These are phyloP conservation scores for Backusella tarrabulga DNA, from an alignment of 192 early-diverging fungal species.

Conservation along the genomic window DNA sequence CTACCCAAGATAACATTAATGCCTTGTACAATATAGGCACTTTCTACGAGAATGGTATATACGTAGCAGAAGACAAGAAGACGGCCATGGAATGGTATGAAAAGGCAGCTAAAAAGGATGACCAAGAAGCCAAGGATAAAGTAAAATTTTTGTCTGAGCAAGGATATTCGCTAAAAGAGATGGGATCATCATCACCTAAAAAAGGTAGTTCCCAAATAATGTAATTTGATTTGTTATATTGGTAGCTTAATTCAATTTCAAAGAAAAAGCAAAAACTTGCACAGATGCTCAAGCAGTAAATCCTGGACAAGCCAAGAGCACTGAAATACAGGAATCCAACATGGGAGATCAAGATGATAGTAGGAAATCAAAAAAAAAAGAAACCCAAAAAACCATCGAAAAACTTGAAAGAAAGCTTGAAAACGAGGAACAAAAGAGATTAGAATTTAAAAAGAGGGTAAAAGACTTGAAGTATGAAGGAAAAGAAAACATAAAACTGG, in stretches of 20 bases:
- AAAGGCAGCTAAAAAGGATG: neutral
- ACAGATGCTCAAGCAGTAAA: neutral
- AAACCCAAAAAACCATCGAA: neutral
- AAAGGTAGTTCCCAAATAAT: neutral
- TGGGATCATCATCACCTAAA: neutral
- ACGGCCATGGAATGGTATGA: neutral
- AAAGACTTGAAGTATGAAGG: neutral
- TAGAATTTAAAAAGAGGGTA: neutral
- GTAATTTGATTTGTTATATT: neutral
- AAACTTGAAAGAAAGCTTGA: neutral
- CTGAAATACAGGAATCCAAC: neutral
- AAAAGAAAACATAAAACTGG: neutral
- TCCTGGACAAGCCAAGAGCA: neutral
- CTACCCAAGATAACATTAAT: neutral
- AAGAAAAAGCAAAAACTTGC: neutral
- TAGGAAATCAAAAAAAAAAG: neutral
- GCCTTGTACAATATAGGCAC: neutral
- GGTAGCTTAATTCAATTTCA: neutral
- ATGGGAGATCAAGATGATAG: neutral
- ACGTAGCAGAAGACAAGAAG: neutral
- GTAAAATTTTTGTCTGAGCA: neutral
- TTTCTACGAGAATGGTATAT: neutral
- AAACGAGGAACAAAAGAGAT: neutral
- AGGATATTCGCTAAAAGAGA: neutral
- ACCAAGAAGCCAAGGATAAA: neutral